phyloP scores from a whole-genome alignment of 192 early-diverging fungal genomes.

The Entomortierella chlamydospora region DNA sequence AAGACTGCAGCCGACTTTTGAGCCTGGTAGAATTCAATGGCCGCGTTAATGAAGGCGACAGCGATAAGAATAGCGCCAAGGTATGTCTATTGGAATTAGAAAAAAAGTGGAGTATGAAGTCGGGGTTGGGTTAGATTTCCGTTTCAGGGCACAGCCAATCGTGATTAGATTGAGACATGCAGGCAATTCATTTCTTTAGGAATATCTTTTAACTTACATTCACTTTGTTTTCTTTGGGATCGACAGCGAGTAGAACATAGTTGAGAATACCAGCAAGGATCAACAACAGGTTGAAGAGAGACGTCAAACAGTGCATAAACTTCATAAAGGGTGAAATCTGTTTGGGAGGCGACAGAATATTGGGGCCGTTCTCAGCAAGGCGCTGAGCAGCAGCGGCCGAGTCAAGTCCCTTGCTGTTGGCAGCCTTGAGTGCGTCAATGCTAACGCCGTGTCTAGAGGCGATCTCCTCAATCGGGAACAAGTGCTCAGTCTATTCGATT shows the following conservation, averaged over 20 bases:
- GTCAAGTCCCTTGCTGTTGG: constrained; percentile 77
- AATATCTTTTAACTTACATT: constrained; percentile 68
- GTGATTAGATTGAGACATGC: no score
- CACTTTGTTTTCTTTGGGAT: constrained; percentile 77
- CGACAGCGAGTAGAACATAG: constrained; percentile 85
- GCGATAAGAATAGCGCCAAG: constrained; percentile 89
- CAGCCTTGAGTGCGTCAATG: constrained; percentile 71
- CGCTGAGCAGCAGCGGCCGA: constrained; percentile 70
- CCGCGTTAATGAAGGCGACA: constrained; percentile 91
- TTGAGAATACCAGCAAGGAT: constrained; percentile 83
- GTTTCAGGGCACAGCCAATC: no score
- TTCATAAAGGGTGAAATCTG: constrained; percentile 78
- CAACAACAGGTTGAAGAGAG: constrained; percentile 92
- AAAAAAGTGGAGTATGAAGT: constrained; percentile 1
- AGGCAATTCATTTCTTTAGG: not conserved
- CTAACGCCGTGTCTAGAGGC: constrained; percentile 52
- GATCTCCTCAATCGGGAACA: constrained; percentile 57
- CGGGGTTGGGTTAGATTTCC: not conserved
- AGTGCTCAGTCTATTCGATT: constrained; percentile 61
- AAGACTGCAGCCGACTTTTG: constrained; percentile 91
- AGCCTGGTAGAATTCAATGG: constrained; percentile 92
- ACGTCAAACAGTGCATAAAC: constrained; percentile 79
- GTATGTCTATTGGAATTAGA: constrained; percentile 71
- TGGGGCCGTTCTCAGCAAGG: constrained; percentile 81
- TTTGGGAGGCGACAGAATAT: constrained; percentile 90